Evolutionary conservation across 2,329 filamentous ascomycete genomes (phyloP).

Genomic region (Trichophyton schoenleinii): DNA sequence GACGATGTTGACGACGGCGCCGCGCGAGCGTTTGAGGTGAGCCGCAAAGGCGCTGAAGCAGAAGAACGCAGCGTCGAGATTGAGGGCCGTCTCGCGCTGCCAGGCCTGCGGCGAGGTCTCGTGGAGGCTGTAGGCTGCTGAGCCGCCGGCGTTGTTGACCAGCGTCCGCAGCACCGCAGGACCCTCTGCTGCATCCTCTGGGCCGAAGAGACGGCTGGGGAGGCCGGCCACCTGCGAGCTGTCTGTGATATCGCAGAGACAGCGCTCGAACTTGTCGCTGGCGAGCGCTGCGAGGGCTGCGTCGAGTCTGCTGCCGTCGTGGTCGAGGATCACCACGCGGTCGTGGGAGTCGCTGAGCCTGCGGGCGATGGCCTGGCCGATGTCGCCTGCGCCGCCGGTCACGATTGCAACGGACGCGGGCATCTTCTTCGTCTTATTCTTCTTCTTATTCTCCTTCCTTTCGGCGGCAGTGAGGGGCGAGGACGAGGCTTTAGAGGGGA

Average conservation of each 20-base stretch:
- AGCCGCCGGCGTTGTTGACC: constrained; percentile 21
- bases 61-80: constrained; percentile 15
- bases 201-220: constrained; percentile 6
- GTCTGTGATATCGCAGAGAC: constrained; percentile 19
- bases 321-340: constrained; percentile 16
- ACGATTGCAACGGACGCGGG: constrained; percentile 15
- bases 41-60: constrained; percentile 15
- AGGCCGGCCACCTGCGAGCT: constrained; percentile 11
- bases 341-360: constrained; percentile 16
- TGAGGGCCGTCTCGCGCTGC: constrained; percentile 15
- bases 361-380: constrained; percentile 18
- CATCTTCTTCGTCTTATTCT: background rate
- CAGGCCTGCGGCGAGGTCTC: constrained; percentile 14
- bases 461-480: no score
- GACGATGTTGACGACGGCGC: constrained; percentile 15
- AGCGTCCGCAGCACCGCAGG: constrained; percentile 14
- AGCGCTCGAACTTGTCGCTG: constrained; percentile 11
- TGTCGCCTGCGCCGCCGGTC: constrained; percentile 19
- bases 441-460: no score
- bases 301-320: constrained; percentile 13
- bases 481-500: no score
- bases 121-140: constrained; percentile 16
- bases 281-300: constrained; percentile 10
- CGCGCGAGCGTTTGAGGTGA: constrained; percentile 12
- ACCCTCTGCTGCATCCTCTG: no score